Evolutionary conservation across 345 rosid species (phyloP), one percentile per base, ranked within the genome.

Genomic region (Eutrema heterophyllum): DNA sequence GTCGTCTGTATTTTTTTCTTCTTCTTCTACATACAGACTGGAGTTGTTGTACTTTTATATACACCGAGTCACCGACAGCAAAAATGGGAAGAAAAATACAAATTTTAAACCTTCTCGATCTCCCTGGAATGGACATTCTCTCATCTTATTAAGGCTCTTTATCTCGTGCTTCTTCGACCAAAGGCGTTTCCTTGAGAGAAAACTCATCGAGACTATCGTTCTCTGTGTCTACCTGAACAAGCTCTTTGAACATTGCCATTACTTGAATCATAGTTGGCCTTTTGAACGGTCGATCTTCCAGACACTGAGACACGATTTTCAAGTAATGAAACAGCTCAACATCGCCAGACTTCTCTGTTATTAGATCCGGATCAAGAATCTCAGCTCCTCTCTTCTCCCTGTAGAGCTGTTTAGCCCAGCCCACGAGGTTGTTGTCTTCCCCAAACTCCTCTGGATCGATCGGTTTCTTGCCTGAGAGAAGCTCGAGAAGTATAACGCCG

Each of bases 401-500:
- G 1, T 88, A 91, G 9, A 89, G 97, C 81, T 89, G 96, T 72
- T 87, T 94, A 64, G 88, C 99, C 97, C 99, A 94, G 44, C 99
- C 99, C 1, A 94, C 99, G 18, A 94, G 86, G 75, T 94, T 94
- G 81, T 94, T 92, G 78, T 94, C 99, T 54, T 74, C 78, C 16
- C 99, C 99, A 16, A 94, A 94, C 76, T 87, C 97, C 3, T 86
- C 84, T 4, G 93, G 87, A 81, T 94, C 97, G 0, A 96, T 94
- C 40, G 99, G 97, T 61, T 86, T 85, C 80, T 78, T 90, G 38
- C 97, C 97, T 0, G 99, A 89, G 55, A 94, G 79, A 73, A 94
- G 78, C 91, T 94, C 97, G 0, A 94, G 90, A 56, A 94, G 80
- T 40, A 94, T 96, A 4, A 94, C 98, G 0, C 97, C 98, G 3